phyloP scores from a whole-genome alignment of 2,329 filamentous ascomycete genomes.

The Diplodia corticola region DNA sequence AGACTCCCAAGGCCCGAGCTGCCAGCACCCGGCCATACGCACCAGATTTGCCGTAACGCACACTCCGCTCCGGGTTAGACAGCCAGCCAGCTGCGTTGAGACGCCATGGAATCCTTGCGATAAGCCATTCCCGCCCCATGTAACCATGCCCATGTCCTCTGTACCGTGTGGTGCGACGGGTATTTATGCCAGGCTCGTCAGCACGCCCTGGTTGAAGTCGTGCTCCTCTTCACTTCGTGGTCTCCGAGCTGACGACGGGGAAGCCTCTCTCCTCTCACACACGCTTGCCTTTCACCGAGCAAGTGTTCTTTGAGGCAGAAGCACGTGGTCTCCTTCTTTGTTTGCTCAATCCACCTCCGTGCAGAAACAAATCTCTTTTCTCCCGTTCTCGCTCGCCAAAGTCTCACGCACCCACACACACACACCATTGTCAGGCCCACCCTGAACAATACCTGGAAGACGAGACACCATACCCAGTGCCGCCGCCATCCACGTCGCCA shows the following conservation, averaged over 20 bases:
- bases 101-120: conserved; percentile 10
- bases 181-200: conserved; percentile 4
- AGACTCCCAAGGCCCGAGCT: not conserved
- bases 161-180: conserved; percentile 11
- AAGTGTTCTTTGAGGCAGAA: not conserved
- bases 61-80: conserved; percentile 11
- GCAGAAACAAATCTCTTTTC: not conserved
- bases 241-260: not conserved
- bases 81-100: not conserved
- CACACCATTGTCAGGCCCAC: not conserved
- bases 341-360: not conserved
- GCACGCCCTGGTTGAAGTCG: not conserved
- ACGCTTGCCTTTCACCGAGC: not conserved
- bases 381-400: not conserved
- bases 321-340: conserved; percentile 4
- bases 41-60: conserved; percentile 6
- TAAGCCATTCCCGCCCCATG: conserved; percentile 14
- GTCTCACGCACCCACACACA: not conserved
- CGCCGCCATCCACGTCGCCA: not conserved
- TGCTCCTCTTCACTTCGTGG: not conserved
- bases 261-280: not conserved
- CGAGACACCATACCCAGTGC: not conserved
- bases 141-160: conserved; percentile 6
- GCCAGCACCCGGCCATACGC: conserved; percentile 9
- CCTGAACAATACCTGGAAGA: not conserved